Evolutionary conservation across 805 yeast species (phyloP), one percentile per base, ranked within the genome.

Genomic region (Suhomyces emberorum): DNA sequence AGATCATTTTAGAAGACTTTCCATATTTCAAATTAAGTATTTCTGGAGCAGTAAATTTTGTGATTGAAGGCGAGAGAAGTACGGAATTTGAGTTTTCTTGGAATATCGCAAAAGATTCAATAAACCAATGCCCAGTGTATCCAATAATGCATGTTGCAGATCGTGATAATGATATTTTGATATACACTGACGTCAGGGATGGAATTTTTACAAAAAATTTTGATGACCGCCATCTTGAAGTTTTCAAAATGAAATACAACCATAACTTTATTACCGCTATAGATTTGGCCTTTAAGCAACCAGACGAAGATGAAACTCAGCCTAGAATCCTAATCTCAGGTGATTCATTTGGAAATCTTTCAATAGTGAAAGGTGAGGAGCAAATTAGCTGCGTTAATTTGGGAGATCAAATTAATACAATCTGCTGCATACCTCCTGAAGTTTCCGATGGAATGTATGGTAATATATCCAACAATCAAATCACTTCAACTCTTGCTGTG

Each of bases 281-380:
- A 21, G 43, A 35, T 11, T 11, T 22, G 18, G n/a, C 19, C 16
- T 12, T 10, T 4, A 27, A 18, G 7, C 7, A 11, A 5, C 7
- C 16, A 6, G 17, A 7, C 7, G 18, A 5, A 18, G 10, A n/a
- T 20, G 27, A 32, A 23, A 17, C 39, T 21, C 19, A 28, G 15
- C 21, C 37, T 20, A 15, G 30, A 19, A n/a, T 19, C 7, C 18
- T 48, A 6, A 22, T 59, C 0, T 34, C 41, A 14, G 63, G 60
- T 4, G 69, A 63, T 34, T 48, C 61, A 1, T 39, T 46, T 14
- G 70, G 70, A 2, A 62, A 63, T 33, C 21, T 58, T 10, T 47
- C 37, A 28, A 49, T 44, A n/a, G 16, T 30, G 15, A 41, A 34
- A 10, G 42, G 43, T 6, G 35, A 22, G 25, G 30, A 33, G 8